phyloP scores from a whole-genome alignment of 495 filamentous ascomycete species.

The Thermothielavioides terrestris region DNA sequence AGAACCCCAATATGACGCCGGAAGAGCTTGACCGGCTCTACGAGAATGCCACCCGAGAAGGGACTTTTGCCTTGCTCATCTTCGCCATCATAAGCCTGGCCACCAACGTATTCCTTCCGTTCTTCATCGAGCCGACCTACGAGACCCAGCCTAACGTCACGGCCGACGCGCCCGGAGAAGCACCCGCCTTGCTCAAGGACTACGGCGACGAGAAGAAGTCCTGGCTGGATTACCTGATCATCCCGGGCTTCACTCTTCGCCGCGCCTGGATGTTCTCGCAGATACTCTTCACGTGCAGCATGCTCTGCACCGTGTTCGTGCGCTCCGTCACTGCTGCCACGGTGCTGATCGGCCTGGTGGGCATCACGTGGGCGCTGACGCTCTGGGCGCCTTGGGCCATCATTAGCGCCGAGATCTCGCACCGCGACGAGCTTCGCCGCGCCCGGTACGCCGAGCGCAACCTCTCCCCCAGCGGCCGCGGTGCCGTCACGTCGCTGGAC shows the following conservation, averaged over 20 bases:
- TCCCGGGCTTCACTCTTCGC: conserved; percentile 73
- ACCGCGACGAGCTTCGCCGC: conserved; percentile 62
- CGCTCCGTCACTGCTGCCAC: conserved; percentile 56
- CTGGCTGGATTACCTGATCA: conserved; percentile 52
- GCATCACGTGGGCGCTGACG: conserved; percentile 81
- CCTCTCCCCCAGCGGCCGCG: conserved; percentile 16
- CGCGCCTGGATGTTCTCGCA: conserved; percentile 79
- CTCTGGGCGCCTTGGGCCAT: conserved; percentile 90
- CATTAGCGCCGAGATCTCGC: conserved; percentile 77
- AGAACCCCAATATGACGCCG: conserved; percentile 65
- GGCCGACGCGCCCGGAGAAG: conserved; percentile 15
- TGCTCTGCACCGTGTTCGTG: conserved; percentile 75
- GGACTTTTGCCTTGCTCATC: conserved; percentile 77
- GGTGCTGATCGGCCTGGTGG: conserved; percentile 65
- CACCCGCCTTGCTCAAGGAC: conserved; percentile 17
- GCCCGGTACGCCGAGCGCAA: conserved; percentile 29
- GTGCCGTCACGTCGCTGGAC: conserved; percentile 14
- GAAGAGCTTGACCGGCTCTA: conserved; percentile 67
- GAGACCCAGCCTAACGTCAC: conserved; percentile 29
- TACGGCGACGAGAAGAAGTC: conserved; percentile 28
- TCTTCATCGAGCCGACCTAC: conserved; percentile 72
- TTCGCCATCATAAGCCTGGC: conserved; percentile 74
- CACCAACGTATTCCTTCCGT: conserved; percentile 71
- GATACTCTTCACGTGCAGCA: conserved; percentile 65
- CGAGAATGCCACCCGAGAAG: conserved; percentile 72